Evolutionary conservation across 1,284 basidiomycete genomes (phyloP).

Genomic region (Mixia osmundae): DNA sequence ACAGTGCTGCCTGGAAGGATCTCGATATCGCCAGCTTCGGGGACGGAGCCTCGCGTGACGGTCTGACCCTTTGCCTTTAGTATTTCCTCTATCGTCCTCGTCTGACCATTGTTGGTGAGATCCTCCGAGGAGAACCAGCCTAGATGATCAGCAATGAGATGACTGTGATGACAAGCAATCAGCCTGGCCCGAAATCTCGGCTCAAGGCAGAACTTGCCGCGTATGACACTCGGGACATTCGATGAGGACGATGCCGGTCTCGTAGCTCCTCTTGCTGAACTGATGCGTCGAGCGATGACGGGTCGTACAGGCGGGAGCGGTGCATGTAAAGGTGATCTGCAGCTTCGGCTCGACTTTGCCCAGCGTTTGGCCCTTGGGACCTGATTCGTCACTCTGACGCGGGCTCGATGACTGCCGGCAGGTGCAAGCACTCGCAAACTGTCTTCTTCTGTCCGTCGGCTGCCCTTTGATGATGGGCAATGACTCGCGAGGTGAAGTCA

Average conservation of each 20-base stretch:
- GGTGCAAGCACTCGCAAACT: too few relatives aligned
- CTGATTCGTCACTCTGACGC: too few relatives aligned
- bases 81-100: constrained; percentile 53
- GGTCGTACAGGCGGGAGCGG: constrained; percentile 24
- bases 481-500: too few relatives aligned
- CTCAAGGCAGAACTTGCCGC: constrained; percentile 30
- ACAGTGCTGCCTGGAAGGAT: too few relatives aligned
- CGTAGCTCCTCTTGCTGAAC: constrained; percentile 63
- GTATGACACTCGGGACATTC: constrained; percentile 81
- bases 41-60: constrained; percentile 41
- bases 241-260: constrained; percentile 69
- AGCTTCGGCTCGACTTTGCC: constrained; percentile 12
- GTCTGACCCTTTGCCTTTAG: constrained; percentile 49
- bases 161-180: neutral
- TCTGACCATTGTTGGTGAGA: constrained; percentile 7
- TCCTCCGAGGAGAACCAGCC: constrained; percentile 61
- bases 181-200: too few relatives aligned
- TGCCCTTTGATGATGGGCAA: constrained; percentile 5
- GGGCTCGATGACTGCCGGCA: too few relatives aligned
- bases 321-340: constrained; percentile 55
- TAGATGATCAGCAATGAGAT: constrained; percentile 52
- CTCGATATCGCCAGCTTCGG: too few relatives aligned
- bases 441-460: too few relatives aligned
- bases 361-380: too few relatives aligned
- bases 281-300: constrained; percentile 58